Evolutionary conservation across 495 filamentous ascomycete genomes (phyloP), one percentile per base, ranked within the genome.

Genomic region (Penicillium lividum): DNA sequence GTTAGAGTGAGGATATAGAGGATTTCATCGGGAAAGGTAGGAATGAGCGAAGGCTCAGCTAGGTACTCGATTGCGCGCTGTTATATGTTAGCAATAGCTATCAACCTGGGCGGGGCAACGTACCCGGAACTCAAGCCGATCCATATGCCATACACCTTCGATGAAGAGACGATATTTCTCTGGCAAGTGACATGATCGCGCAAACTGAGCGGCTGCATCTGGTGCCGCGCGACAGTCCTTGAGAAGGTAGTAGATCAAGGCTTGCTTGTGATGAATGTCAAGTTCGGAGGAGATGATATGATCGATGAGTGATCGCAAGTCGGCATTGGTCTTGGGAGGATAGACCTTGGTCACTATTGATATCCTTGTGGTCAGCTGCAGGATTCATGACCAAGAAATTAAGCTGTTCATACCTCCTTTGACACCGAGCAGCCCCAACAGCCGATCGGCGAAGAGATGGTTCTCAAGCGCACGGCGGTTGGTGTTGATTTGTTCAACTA

Each of bases 1-100:
- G 78, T 77, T 6, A 77, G 70, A 34, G 89, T 85, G n/a, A 94
- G 80, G 27, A 79, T 79, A 38, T 83, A 77, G 56, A 92, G 80
- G 48, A 93, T 91, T 53, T 93, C 89, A 69, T 93, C 89, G 31
- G 88, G 82, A 63, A 93, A 93, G 29, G 89, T 90, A 28, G 89
- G 84, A 31, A 89, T 85, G 13, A 93, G 78, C 5, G 87, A 86
- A 3, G 90, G 89, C 58, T 92, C 85, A 8, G 88, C 85, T 16
- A 94, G 81, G 60, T 86, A 83, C 58, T 89, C 82, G 22, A 92
- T 73, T 5, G 90, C 90, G 54, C 80, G 78, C 83, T 89, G 40
- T 54, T 47, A 28, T 0, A 44, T 38, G 58, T 74, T 64, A 69
- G 62, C 45, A 51, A 31, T 29, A 11, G 42, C 10, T 9, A 8